Evolutionary conservation across 768 basidiomycete species (phyloP), one percentile per base, ranked within the genome.

Genomic region (Mycena maculata): DNA sequence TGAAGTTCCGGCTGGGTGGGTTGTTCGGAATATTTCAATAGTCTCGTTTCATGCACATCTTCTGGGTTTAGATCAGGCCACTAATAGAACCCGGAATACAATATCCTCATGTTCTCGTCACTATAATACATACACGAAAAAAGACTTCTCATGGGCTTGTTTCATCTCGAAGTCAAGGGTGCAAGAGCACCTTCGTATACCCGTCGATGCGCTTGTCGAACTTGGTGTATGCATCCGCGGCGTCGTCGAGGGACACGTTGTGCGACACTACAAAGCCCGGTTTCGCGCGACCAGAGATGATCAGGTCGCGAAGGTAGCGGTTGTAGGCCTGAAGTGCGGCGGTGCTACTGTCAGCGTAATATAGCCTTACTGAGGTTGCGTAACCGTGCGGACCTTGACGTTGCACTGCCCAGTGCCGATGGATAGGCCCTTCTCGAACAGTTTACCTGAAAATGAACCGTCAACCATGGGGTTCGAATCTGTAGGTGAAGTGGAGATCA

Each of bases 401-500:
- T 87, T 87, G 74, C 85, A 87, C 75, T 87, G 85, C 1, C 86
- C 86, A 11, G 86, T 87, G 9, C 85, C 86, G 28, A 88, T 55
- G 4, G 79, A 79, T n/a, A 88, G 73, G 0, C 86, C 86, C 67
- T 87, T 88, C 77, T 87, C 86, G 72, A 88, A 88, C 11, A 87
- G 71, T 71, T 84, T 84, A 18, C 76, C 70, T 76, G 30, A 1
- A 30, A 11, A 18, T n/a, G 38, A 42, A 42, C 16, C 18, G 2
- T 25, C n/a, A 11, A 25, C n/a, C 15, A 44, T 58, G n/a, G n/a
- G n/a, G n/a, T n/a, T n/a, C n/a, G n/a, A n/a, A n/a, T n/a, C n/a
- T 4, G 44, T 55, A 8, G 52, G 53, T 13, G 8, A 36, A 36
- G 33, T 39, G 41, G 9, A 48, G 27, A 41, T 31, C 39, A 67